Evolutionary conservation across 345 rosid species (phyloP), one percentile per base, ranked within the genome.

Genomic region (Carallia brachiata): DNA sequence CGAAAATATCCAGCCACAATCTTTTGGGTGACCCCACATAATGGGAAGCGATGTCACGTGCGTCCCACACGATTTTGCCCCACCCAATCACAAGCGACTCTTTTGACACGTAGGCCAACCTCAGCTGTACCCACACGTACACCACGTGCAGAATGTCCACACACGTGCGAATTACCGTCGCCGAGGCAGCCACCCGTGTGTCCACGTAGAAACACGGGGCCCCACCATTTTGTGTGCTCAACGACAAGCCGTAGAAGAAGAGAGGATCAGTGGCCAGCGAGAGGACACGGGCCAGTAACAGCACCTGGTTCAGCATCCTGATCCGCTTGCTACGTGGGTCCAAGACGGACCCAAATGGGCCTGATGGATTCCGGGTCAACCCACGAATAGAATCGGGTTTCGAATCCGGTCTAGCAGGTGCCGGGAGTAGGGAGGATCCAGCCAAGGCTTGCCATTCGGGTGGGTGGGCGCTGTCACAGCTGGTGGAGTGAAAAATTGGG

Each of bases 11-110:
- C 58, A 88, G 73, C 90, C 87, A 86, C 76, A 88, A 79, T 16
- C 86, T 85, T 39, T 66, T 71, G 5, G 86, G 61, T 6, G 93
- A 88, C 44, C 83, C 68, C 15, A 74, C 52, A 70, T 86, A 88
- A 72, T 84, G 90, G 9, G 75, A 52, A 54, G 84, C 82, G 28
- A 88, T 80, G 36, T 82, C 90, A 52, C 85, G 80, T 36, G 89
- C 81, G 77, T 86, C 88, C 93, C 93, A 88, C 82, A 83, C 87
- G 66, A 88, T 87, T 54, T 86, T 83, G 8, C 93, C 88, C 19
- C 90, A 83, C 6, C 93, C 93, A 7, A 86, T 71, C 19, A 84
- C 93, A 4, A 84, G 80, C 8, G 88, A 84, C 82, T 84, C 86
- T 60, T 78, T 68, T 2, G 88, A 84, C 71, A 88, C 90, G 80